Percentiles rank a stretch among this genome's conserved stretches.
These are phyloP conservation scores for Pichia sp. DNA, from an alignment of 1,139 yeast genomes.

Conservation along the genomic window DNA sequence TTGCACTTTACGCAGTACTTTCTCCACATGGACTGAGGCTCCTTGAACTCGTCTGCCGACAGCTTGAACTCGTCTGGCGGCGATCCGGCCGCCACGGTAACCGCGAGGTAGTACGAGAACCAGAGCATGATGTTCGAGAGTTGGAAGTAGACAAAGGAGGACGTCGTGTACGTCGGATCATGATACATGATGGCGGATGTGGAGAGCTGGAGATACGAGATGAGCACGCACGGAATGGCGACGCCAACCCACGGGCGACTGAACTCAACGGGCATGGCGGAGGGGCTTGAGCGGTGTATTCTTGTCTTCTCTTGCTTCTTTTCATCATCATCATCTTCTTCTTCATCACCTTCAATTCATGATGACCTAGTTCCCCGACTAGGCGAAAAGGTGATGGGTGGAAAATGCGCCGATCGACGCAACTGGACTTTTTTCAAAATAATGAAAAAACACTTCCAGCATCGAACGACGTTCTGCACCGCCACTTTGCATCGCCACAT, in stretches of 20 bases:
- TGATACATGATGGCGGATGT: conserved; percentile 56
- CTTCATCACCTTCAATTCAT: too few relatives aligned
- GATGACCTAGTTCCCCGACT: too few relatives aligned
- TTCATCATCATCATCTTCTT: too few relatives aligned
- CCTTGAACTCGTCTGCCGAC: conserved; percentile 25
- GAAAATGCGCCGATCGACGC: too few relatives aligned
- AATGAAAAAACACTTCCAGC: too few relatives aligned
- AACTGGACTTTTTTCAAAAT: too few relatives aligned
- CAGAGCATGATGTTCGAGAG: conserved; percentile 54
- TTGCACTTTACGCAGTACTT: conserved; percentile 66
- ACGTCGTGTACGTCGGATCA: conserved; percentile 26
- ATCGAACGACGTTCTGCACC: not conserved
- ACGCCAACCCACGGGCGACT: conserved; percentile 59
- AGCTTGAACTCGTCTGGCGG: conserved; percentile 45
- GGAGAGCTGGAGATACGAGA: conserved; percentile 59
- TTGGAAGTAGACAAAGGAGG: conserved; percentile 48
- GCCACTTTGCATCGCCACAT: too few relatives aligned
- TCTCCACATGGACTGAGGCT: conserved; percentile 38
- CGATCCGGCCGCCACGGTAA: conserved; percentile 53
- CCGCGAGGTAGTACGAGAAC: conserved; percentile 65
- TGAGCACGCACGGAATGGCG: conserved; percentile 60
- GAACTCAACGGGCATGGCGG: conserved; percentile 35
- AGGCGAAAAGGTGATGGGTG: too few relatives aligned
- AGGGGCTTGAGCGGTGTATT: not conserved
- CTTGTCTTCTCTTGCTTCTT: too few relatives aligned